phyloP scores from a whole-genome alignment of 2,329 filamentous ascomycete genomes.

The Apiospora phragmitis region DNA sequence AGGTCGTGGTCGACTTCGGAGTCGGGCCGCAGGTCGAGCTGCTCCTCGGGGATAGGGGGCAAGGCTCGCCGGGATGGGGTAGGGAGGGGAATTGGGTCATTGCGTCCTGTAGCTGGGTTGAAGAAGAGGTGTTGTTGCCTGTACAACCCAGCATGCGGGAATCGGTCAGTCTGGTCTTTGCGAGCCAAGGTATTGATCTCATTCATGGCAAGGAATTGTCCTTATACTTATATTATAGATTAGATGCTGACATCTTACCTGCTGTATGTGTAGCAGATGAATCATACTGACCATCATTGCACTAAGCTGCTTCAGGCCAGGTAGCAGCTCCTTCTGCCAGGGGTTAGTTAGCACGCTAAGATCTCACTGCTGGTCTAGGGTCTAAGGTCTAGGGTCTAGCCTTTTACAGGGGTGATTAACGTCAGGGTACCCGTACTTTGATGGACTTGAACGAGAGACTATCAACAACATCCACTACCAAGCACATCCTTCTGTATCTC shows the following conservation, averaged over 20 bases:
- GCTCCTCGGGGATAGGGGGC: slow-evolving; percentile 37
- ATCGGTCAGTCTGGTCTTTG: not conserved
- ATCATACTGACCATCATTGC: slow-evolving; percentile 1
- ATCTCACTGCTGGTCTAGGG: not conserved
- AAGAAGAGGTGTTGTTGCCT: not conserved
- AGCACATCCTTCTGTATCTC: not conserved
- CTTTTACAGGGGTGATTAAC: not conserved
- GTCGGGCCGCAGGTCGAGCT: slow-evolving; percentile 48
- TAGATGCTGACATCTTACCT: not conserved
- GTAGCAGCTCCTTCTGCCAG: not conserved
- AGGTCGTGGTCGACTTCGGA: slow-evolving; percentile 44
- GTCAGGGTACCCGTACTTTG: not conserved
- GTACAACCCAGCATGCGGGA: not conserved
- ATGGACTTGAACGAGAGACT: not conserved
- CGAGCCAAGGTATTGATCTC: not conserved
- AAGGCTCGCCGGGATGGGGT: slow-evolving; percentile 39
- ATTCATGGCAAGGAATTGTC: not conserved
- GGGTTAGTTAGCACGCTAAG: not conserved
- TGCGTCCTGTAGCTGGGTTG: not conserved
- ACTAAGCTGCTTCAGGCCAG: not conserved
- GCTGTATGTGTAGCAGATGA: not conserved
- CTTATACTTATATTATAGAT: not conserved
- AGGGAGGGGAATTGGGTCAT: slow-evolving; percentile 16
- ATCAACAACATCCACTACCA: not conserved
- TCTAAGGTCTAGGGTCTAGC: not conserved